Base-by-base conservation (phyloP, 2,329 filamentous ascomycete species). In the Fusarium piperis region DNA sequence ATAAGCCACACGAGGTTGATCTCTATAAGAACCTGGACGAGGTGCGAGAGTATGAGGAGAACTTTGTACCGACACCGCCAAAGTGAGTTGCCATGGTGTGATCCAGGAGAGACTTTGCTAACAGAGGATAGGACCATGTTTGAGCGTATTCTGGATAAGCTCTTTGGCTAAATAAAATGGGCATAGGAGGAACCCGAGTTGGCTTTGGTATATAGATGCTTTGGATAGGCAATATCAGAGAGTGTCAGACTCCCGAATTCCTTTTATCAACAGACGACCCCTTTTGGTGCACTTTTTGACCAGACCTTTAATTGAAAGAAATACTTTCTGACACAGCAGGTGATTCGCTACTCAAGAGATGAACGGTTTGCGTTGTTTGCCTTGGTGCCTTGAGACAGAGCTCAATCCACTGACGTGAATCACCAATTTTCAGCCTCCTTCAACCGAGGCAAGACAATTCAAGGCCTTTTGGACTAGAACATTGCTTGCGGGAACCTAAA, bases 11-110 rank as follows among this genome's bases (percentile, higher is more conserved):
- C 15, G 88, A 93, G 59, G 87, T 91, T 1, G 91, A 94, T 77
- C 79, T 94, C 28, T 78, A 85, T 13, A 86, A 87, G 58, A 90
- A 91, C 68, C 76, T 92, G 16, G 89, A 88, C 1, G 89, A 89
- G 70, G 88, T 94, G 68, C 91, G 92, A 52, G 89, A 91, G 67
- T 93, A 94, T 73, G 88, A 90, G 60, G 83, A 84, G 38, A 89
- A 87, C 51, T 93, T 86, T 75, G 83, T 91, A 12, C 83, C 86
- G 2, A 78, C 67, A 26, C 85, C 85, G 1, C 83, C 90, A 18
- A 87, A 82, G 88, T 89, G 79, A 77, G 85, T 66, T 66, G n/a
- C 4, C 18, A n/a, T 2, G 3, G 15, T 9, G 5, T n/a, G 9
- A 4, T 26, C 15, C 3, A 44, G 18, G 51, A 12, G 39, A 12